phyloP scores from a whole-genome alignment of 495 filamentous ascomycete species.

The Aspergillus sparsus region DNA sequence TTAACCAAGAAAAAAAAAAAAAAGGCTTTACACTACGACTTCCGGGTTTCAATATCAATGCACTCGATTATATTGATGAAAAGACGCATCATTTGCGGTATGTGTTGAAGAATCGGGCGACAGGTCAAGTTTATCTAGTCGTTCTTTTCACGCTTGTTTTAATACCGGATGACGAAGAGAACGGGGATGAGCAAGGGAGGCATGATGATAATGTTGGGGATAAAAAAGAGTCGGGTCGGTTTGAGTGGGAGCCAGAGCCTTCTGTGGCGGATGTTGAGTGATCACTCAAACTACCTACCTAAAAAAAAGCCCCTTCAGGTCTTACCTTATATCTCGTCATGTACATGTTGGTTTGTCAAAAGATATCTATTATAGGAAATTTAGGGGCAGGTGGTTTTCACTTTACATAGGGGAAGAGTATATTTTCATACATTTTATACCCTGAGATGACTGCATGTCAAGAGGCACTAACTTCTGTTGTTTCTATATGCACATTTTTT shows the following conservation, averaged over 20 bases:
- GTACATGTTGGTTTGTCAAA: not conserved
- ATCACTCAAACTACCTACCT: too few species aligned
- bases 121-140: slow-evolving; percentile 71
- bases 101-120: slow-evolving; percentile 74
- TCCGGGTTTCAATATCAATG: slow-evolving; percentile 74
- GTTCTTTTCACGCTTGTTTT: slow-evolving; percentile 72
- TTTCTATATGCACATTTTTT: too few species aligned
- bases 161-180: slow-evolving; percentile 17
- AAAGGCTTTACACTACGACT: slow-evolving; percentile 57
- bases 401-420: too few species aligned
- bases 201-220: slow-evolving; percentile 10
- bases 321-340: slow-evolving; percentile 23
- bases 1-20: not conserved
- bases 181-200: slow-evolving; percentile 11
- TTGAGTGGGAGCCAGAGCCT: slow-evolving; percentile 32
- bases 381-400: too few species aligned
- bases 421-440: too few species aligned
- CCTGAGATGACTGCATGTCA: too few species aligned
- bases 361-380: too few species aligned
- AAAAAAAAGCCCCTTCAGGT: too few species aligned
- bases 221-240: slow-evolving; percentile 23
- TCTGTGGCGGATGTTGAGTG: slow-evolving; percentile 28
- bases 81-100: slow-evolving; percentile 80
- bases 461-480: too few species aligned
- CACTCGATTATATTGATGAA: slow-evolving; percentile 80